Base-by-base conservation (phyloP, 2,329 filamentous ascomycete genomes). In the Colletotrichum falcatum region DNA sequence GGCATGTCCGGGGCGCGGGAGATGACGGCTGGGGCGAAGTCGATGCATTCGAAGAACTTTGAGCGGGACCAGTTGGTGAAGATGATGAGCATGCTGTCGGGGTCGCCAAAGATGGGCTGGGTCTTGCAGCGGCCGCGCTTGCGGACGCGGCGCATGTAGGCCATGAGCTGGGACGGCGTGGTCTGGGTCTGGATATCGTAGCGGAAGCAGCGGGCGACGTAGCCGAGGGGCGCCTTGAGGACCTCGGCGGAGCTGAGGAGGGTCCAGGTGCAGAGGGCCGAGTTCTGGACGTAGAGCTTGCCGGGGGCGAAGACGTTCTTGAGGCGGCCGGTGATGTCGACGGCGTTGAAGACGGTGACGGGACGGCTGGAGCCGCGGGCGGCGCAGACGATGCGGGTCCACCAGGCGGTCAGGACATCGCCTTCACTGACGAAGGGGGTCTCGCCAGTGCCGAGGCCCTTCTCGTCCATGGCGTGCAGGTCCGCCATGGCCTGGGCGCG, bases 321-420 rank as follows among this genome's bases (percentile, higher is more conserved):
- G 28, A 80, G 70, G 37, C 77, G 72, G 60, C 73, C 74, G 18
- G 77, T 78, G 7, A 77, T 64, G 48, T 81, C 77, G 49, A 79
- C 49, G 2, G 76, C 73, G 33, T 64, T 67, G 37, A 78, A 54
- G 7, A 78, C 71, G 3, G 74, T 75, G 5, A 80, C 72, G 0
- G 77, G 16, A 73, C 73, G 59, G 23, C 61, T 67, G 23, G 35
- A 48, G 7, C 70, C 69, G 5, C 70, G 66, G 18, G 70, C 51
- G 16, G 39, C 9, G 28, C 70, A 65, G 16, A 79, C 66, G 20
- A 74, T 63, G 9, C 72, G 73, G 6, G 79, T 74, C 62, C 78
- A 74, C 82, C 84, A 87, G 0, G 82, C 83, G 1, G 77, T 75
- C 2, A 87, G 73, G 1, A 86, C 75, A 62, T 87, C 84, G 26